A percentile compares a stretch with the other conserved stretches of the same genome.
These are phyloP conservation scores for Tetrapisispora pingtungensis DNA, from an alignment of 805 yeast species.

Conservation along the genomic window DNA sequence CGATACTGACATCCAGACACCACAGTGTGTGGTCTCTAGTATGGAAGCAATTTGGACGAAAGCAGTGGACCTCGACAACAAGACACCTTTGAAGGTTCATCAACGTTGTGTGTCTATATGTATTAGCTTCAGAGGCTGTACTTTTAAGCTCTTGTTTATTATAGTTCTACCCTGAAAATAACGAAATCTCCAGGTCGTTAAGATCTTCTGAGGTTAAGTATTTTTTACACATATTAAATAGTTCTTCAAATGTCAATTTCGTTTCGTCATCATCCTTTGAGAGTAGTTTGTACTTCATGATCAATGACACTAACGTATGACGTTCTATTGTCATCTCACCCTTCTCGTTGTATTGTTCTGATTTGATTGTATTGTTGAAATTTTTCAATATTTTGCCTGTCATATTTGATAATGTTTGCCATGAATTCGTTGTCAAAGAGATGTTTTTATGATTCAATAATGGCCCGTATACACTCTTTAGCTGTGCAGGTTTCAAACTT, in stretches of 20 bases:
- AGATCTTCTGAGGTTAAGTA: slow-evolving; percentile 21
- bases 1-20: too few relatives aligned
- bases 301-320: slow-evolving; percentile 8
- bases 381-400: slow-evolving; percentile 6
- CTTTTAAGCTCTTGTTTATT: too few relatives aligned
- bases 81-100: too few relatives aligned
- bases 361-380: not conserved
- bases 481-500: not conserved
- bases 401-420: slow-evolving; percentile 11
- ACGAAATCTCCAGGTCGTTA: slow-evolving; percentile 16
- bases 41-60: too few relatives aligned
- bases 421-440: slow-evolving; percentile 3
- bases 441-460: not conserved
- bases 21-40: too few relatives aligned
- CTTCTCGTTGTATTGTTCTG: slow-evolving; percentile 6
- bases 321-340: slow-evolving; percentile 8
- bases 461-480: not conserved
- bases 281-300: slow-evolving; percentile 9
- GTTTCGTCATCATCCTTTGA: slow-evolving; percentile 3
- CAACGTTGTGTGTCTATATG: too few relatives aligned
- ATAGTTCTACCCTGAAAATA: slow-evolving; percentile 5
- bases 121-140: too few relatives aligned
- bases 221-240: slow-evolving; percentile 20
- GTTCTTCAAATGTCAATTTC: slow-evolving; percentile 12
- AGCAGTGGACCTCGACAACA: too few relatives aligned